These are phyloP conservation scores for Aristolochia californica DNA, from an alignment of 164 flowering plant genomes.

Conservation along the genomic window DNA sequence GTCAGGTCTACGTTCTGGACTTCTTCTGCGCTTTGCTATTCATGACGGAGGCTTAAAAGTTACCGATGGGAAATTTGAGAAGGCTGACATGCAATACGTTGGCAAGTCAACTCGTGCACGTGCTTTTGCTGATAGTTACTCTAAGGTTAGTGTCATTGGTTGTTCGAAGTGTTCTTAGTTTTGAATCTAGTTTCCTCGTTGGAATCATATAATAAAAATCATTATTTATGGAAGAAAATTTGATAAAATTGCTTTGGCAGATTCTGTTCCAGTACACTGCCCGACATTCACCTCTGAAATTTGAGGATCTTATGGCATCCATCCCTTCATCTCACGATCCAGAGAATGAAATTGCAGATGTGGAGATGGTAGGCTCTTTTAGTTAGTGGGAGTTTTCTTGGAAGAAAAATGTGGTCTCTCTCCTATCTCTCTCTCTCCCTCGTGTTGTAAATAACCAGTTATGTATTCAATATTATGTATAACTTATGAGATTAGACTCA, in stretches of 20 bases:
- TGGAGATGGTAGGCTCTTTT: conserved; percentile 33
- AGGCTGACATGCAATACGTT: conserved; percentile 63
- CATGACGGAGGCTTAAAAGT: conserved; percentile 60
- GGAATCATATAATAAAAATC: background rate
- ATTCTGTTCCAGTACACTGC: conserved; percentile 66
- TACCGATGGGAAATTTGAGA: conserved; percentile 72
- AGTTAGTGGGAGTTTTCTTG: no score
- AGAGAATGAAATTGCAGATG: conserved; percentile 27
- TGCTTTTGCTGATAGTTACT: conserved; percentile 86
- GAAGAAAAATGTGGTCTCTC: no score
- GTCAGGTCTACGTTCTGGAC: conserved; percentile 52
- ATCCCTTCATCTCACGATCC: conserved; percentile 27
- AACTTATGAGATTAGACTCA: no score
- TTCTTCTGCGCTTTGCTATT: conserved; percentile 63
- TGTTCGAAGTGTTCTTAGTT: background rate
- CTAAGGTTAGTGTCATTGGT: conserved; percentile 45
- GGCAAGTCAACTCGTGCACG: conserved; percentile 73
- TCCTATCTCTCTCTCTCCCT: no score
- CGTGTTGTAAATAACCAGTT: no score
- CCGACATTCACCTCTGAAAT: conserved; percentile 66
- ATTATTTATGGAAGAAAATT: background rate
- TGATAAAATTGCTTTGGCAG: conserved; percentile 20
- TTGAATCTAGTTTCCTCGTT: background rate
- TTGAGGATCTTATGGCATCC: conserved; percentile 61
- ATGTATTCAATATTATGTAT: no score